Conservation (phyloP, 1,284 basidiomycete species). For the Gomphus bonarii region DNA sequence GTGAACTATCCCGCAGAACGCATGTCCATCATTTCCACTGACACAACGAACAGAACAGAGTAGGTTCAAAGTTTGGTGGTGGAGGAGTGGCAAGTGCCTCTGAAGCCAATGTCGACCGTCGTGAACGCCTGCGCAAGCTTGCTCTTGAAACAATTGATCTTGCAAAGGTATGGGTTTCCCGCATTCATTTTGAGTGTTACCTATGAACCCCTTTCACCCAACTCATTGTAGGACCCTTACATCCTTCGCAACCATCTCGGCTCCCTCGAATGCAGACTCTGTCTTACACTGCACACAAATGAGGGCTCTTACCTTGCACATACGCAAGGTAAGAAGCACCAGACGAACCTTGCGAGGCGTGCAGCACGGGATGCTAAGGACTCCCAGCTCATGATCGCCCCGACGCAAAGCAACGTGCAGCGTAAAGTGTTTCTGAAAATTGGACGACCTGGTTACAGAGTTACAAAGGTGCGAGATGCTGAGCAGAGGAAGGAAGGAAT, state of each 20-base stretch:
- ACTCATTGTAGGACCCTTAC: constrained; percentile 75
- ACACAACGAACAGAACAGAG: constrained; percentile 59
- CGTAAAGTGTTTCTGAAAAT: constrained; percentile 97
- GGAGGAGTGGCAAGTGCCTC: constrained; percentile 89
- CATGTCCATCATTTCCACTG: background rate
- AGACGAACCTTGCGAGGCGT: constrained; percentile 93
- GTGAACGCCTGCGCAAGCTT: constrained; percentile 91
- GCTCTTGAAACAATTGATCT: constrained; percentile 95
- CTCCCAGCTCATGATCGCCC: constrained; percentile 75
- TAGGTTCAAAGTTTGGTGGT: constrained; percentile 91
- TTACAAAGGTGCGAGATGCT: constrained; percentile 78
- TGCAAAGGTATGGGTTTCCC: constrained; percentile 56
- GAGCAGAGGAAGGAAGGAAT: constrained; percentile 82
- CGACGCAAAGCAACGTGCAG: constrained; percentile 60
- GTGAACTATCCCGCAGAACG: background rate
- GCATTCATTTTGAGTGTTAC: background rate
- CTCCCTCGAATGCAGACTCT: constrained; percentile 95
- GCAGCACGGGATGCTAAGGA: constrained; percentile 95
- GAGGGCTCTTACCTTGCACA: constrained; percentile 99
- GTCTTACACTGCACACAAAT: constrained; percentile 96
- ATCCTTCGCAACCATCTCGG: constrained; percentile 97
- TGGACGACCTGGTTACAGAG: constrained; percentile 88
- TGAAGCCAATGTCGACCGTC: constrained; percentile 90
- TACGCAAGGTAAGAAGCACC: constrained; percentile 99
- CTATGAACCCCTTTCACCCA: background rate